Evolutionary conservation across 2,329 filamentous ascomycete species (phyloP).

Genomic region (Fusarium floridanum): DNA sequence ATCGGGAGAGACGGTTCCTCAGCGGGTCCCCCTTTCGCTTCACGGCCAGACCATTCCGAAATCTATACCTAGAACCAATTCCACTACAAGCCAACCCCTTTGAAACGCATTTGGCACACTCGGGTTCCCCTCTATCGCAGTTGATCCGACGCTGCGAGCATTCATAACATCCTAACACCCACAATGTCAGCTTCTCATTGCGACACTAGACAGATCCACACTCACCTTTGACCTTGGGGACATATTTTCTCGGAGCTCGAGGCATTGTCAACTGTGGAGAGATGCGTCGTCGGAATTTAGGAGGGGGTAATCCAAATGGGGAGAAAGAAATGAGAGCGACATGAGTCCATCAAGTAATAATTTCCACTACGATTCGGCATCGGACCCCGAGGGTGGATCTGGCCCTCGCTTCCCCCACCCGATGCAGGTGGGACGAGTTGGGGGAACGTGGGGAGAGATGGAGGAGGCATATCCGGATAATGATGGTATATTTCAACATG

Average conservation of each 20-base stretch:
- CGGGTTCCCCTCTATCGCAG: conserved; percentile 50
- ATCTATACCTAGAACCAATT: conserved; percentile 32
- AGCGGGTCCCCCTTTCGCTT: not conserved
- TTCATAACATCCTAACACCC: conserved; percentile 49
- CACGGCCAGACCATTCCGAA: conserved; percentile 16
- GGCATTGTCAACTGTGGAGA: not conserved
- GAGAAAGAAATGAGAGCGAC: conserved; percentile 10
- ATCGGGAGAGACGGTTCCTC: not conserved
- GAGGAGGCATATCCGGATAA: not conserved
- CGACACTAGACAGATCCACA: not conserved
- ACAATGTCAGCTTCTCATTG: not conserved
- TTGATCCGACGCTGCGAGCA: conserved; percentile 53
- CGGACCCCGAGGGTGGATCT: conserved; percentile 2
- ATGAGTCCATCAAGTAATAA: not conserved
- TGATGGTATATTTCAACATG: not conserved
- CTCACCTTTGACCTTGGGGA: conserved; percentile 43
- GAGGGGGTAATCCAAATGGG: not conserved
- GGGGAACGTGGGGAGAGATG: not conserved
- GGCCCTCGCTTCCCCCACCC: conserved; percentile 6
- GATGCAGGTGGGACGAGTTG: not conserved
- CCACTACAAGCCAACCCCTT: conserved; percentile 50
- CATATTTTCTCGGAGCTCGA: conserved; percentile 23
- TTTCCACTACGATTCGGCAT: conserved; percentile 8
- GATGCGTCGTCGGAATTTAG: not conserved
- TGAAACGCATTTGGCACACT: conserved; percentile 49